Conservation (phyloP, 306 rosid species). For the Vigna mungo region DNA sequence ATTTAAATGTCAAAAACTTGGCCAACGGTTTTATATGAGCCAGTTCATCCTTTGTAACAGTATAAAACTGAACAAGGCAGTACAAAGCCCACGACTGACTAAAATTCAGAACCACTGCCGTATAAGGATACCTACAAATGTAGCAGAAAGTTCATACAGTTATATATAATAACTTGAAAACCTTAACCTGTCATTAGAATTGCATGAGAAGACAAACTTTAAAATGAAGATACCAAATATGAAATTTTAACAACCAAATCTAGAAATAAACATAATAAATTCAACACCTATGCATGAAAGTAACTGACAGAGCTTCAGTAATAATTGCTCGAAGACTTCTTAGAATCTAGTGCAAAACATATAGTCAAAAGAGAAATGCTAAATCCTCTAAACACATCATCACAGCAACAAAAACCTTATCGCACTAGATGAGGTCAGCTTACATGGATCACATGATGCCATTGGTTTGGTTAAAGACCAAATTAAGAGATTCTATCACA, state of each 20-base stretch:
- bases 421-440: not conserved
- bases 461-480: not conserved
- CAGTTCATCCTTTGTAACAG: conserved; percentile 87
- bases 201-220: conserved; percentile 36
- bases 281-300: conserved; percentile 36
- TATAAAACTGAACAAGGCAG: conserved; percentile 95
- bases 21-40: conserved; percentile 94
- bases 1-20: conserved; percentile 93
- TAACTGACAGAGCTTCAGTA: conserved; percentile 27
- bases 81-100: conserved; percentile 99
- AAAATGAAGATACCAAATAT: conserved; percentile 24
- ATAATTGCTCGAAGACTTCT: conserved; percentile 27
- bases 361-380: conserved; percentile 31
- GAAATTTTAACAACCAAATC: conserved; percentile 37
- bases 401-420: conserved; percentile 1
- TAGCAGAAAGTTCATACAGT: conserved; percentile 42
- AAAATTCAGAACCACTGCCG: conserved; percentile 95
- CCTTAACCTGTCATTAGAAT: conserved; percentile 22
- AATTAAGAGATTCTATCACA: not conserved
- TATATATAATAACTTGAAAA: conserved; percentile 43
- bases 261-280: conserved; percentile 35
- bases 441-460: not conserved
- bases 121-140: conserved; percentile 85
- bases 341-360: conserved; percentile 34
- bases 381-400: conserved; percentile 20